Evolutionary conservation across 2,329 filamentous ascomycete species (phyloP).

Genomic region (Paraconiothyrium sp.): DNA sequence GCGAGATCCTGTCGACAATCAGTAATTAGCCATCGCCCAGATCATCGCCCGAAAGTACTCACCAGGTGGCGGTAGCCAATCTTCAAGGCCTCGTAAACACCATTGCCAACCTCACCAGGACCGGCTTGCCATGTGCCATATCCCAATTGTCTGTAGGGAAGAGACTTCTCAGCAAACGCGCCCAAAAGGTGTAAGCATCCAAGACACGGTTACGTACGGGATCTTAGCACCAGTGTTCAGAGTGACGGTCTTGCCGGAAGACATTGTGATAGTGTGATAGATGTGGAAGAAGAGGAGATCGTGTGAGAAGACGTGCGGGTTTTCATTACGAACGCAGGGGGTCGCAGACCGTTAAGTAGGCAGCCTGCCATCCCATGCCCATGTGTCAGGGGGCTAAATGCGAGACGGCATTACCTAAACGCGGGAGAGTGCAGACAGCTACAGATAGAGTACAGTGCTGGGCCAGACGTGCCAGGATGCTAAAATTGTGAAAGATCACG

Average conservation of each 20-base stretch:
- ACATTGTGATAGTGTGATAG: constrained; percentile 30
- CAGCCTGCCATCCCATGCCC: neutral
- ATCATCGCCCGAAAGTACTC: constrained; percentile 17
- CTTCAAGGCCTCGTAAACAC: constrained; percentile 51
- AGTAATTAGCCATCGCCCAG: constrained; percentile 1
- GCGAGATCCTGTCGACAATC: constrained; percentile 49
- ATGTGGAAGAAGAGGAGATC: neutral
- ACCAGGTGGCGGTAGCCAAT: constrained; percentile 47
- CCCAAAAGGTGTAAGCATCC: neutral
- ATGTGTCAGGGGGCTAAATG: constrained; percentile 1
- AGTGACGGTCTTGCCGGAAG: constrained; percentile 48
- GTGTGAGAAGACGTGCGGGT: constrained; percentile 9
- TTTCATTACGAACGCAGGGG: neutral
- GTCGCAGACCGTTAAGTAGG: constrained; percentile 4
- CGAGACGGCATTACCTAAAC: constrained; percentile 22
- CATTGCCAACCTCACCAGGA: constrained; percentile 50
- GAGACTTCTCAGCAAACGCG: constrained; percentile 28
- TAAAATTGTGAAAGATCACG: constrained; percentile 36
- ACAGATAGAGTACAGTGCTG: constrained; percentile 30
- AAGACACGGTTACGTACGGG: constrained; percentile 56
- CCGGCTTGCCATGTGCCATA: constrained; percentile 48
- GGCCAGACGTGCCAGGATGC: constrained; percentile 21
- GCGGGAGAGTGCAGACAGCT: constrained; percentile 24
- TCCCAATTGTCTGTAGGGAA: constrained; percentile 63
- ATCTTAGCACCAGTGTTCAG: constrained; percentile 54